A percentile compares a stretch with the other conserved stretches of the same genome.
phyloP scores from a whole-genome alignment of 441 rosid species.

The Arabidopsis hybrid region DNA sequence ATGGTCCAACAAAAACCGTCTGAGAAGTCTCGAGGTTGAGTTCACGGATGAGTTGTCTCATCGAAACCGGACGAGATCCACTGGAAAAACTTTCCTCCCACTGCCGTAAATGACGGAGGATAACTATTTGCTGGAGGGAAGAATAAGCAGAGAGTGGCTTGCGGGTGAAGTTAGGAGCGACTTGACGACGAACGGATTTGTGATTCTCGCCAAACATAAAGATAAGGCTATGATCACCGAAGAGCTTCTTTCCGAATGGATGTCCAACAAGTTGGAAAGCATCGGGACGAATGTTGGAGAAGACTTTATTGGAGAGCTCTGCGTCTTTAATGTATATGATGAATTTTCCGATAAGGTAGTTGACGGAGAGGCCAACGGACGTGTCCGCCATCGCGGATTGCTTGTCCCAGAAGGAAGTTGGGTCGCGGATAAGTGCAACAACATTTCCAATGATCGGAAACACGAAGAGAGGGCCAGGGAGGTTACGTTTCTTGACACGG shows the following conservation, averaged over 20 bases:
- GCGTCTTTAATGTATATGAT: constrained; percentile 63
- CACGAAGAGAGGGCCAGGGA: constrained; percentile 67
- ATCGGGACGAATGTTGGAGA: constrained; percentile 78
- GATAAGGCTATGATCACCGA: constrained; percentile 84
- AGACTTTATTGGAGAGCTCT: constrained; percentile 70
- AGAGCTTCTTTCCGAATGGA: constrained; percentile 82
- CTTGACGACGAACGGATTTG: constrained; percentile 72
- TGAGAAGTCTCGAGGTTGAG: constrained; percentile 88
- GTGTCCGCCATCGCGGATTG: constrained; percentile 48
- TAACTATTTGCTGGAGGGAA: constrained; percentile 61
- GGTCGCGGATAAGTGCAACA: constrained; percentile 56
- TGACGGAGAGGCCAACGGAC: constrained; percentile 59
- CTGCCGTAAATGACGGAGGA: constrained; percentile 56
- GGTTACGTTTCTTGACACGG: constrained; percentile 57
- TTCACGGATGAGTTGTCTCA: constrained; percentile 65
- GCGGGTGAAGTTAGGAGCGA: constrained; percentile 85
- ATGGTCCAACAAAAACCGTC: constrained; percentile 79
- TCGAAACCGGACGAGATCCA: constrained; percentile 35
- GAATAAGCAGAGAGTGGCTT: constrained; percentile 73
- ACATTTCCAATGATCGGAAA: constrained; percentile 71
- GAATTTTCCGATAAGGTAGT: constrained; percentile 72
- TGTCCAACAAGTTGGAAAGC: constrained; percentile 77
- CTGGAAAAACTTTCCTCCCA: constrained; percentile 52
- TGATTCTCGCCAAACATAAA: constrained; percentile 83
- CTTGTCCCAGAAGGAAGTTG: constrained; percentile 72